Percentiles rank a stretch among this genome's conserved stretches.
Evolutionary conservation across 2,329 filamentous ascomycete species (phyloP).

Genomic region (Aspergillus pseudoterreus): DNA sequence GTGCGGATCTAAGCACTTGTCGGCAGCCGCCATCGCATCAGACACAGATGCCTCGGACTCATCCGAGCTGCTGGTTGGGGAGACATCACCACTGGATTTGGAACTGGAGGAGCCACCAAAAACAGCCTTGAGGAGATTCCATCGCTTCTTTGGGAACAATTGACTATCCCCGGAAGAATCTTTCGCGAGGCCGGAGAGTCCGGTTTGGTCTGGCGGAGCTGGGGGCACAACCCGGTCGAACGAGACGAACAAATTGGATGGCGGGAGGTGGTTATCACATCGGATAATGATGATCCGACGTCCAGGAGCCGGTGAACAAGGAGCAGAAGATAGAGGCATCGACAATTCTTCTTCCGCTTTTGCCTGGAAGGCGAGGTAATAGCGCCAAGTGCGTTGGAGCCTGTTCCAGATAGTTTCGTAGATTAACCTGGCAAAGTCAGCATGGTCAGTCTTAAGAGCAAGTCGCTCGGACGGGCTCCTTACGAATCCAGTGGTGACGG

Average conservation of each 20-base stretch:
- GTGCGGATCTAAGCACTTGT: slow-evolving; percentile 27
- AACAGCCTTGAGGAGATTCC: slow-evolving; percentile 50
- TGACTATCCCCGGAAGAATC: slow-evolving; percentile 19
- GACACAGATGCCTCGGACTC: slow-evolving; percentile 28
- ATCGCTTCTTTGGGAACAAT: slow-evolving; percentile 39
- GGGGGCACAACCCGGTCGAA: slow-evolving; percentile 59
- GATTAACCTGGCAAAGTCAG: slow-evolving; percentile 55
- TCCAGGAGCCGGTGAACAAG: slow-evolving; percentile 80
- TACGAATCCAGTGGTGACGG: slow-evolving; percentile 64
- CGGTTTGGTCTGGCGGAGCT: slow-evolving; percentile 27
- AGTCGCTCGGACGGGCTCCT: slow-evolving; percentile 34
- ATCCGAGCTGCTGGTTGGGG: slow-evolving; percentile 37
- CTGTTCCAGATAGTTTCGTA: slow-evolving; percentile 64
- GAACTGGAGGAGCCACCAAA: slow-evolving; percentile 45
- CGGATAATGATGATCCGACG: slow-evolving; percentile 86
- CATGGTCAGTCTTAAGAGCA: background rate
- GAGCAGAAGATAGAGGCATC: slow-evolving; percentile 67
- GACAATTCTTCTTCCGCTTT: slow-evolving; percentile 57
- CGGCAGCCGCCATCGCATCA: slow-evolving; percentile 22
- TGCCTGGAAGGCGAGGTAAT: slow-evolving; percentile 72
- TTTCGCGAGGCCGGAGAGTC: slow-evolving; percentile 31
- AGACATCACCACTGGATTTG: slow-evolving; percentile 42
- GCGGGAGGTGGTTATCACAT: slow-evolving; percentile 62
- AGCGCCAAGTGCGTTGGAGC: slow-evolving; percentile 70
- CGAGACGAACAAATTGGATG: slow-evolving; percentile 54